These are phyloP conservation scores for Mycena kentingensis DNA, from an alignment of 768 basidiomycete species.

Conservation along the genomic window DNA sequence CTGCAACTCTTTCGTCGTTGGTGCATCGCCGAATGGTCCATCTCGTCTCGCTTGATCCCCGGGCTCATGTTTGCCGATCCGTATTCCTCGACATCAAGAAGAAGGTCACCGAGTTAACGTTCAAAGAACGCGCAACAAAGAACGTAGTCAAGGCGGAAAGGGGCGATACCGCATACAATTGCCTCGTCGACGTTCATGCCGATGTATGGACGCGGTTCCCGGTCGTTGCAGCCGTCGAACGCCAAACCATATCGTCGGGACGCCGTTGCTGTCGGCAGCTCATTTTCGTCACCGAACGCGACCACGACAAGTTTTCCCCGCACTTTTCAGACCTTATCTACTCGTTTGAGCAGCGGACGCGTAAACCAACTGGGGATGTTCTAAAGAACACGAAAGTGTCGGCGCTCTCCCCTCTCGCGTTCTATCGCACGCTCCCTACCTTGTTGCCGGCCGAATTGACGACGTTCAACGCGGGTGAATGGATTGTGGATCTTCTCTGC, in stretches of 20 bases:
- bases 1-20: slow-evolving; percentile 45
- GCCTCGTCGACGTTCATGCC: slow-evolving; percentile 53
- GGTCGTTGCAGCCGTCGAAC: slow-evolving; percentile 52
- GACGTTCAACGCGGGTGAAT: slow-evolving; percentile 53
- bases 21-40: slow-evolving; percentile 44
- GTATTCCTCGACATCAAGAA: slow-evolving; percentile 53
- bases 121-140: slow-evolving; percentile 44
- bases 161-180: slow-evolving; percentile 44
- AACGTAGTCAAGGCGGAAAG: slow-evolving; percentile 17
- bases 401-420: slow-evolving; percentile 31
- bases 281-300: slow-evolving; percentile 44
- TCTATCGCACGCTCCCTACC: slow-evolving; percentile 24
- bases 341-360: slow-evolving; percentile 49
- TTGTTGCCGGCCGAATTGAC: slow-evolving; percentile 29
- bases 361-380: slow-evolving; percentile 52
- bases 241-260: slow-evolving; percentile 40
- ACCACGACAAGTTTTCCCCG: slow-evolving; percentile 35
- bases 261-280: slow-evolving; percentile 37
- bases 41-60: slow-evolving; percentile 41
- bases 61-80: slow-evolving; percentile 38
- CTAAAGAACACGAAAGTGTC: slow-evolving; percentile 42
- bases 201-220: slow-evolving; percentile 67
- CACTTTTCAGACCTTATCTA: slow-evolving; percentile 50
- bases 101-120: slow-evolving; percentile 57
- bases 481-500: slow-evolving; percentile 62